These are phyloP conservation scores for Elongisporangium senticosum DNA, from an alignment of 352 stramenopile genomes.

Conservation along the genomic window DNA sequence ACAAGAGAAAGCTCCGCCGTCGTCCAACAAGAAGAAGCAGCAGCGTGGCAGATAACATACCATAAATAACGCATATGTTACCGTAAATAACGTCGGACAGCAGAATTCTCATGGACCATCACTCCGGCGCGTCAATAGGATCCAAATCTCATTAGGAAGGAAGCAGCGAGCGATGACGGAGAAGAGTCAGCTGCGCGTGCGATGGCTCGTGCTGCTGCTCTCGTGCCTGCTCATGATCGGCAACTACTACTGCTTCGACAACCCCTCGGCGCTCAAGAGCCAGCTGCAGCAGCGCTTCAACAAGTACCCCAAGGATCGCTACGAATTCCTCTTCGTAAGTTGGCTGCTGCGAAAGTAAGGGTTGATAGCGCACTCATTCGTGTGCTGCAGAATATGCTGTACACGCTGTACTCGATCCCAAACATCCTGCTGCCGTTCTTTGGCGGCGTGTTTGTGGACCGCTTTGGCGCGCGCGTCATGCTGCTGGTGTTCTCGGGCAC, in stretches of 20 bases:
- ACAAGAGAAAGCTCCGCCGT: background rate
- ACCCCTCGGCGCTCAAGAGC: conserved; percentile 82
- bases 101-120: background rate
- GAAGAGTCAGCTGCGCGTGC: conserved; percentile 68
- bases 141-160: background rate
- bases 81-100: background rate
- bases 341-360: background rate
- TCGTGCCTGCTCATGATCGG: conserved; percentile 86
- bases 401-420: conserved; percentile 91
- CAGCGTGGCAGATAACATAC: background rate
- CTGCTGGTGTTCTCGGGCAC: conserved; percentile 80
- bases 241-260: conserved; percentile 92
- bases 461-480: conserved; percentile 80
- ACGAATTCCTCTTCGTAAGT: conserved; percentile 80
- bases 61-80: background rate
- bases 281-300: conserved; percentile 84
- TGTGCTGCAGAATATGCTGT: conserved; percentile 84
- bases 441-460: conserved; percentile 88
- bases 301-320: conserved; percentile 64
- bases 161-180: conserved; percentile 20
- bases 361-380: background rate
- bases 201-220: conserved; percentile 85
- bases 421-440: conserved; percentile 93
- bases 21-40: background rate
- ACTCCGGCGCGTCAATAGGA: background rate